Evolutionary conservation across 1,139 yeast genomes (phyloP), one percentile per base, ranked within the genome.

Genomic region (Meyerozyma sp.): DNA sequence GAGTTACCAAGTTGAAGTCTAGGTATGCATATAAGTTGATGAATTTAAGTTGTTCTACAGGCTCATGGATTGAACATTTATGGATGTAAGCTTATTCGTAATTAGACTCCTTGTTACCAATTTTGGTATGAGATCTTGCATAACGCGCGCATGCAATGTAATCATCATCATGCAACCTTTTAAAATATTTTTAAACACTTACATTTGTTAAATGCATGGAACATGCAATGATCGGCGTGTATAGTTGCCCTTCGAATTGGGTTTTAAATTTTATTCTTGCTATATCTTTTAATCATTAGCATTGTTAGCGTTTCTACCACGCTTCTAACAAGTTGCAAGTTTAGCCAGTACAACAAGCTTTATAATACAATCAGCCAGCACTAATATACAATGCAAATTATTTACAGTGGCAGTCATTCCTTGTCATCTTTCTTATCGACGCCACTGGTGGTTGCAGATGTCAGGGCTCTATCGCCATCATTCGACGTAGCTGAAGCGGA

Each of bases 401-500:
- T 34, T 34, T 34, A 34, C 27, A 11, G 37, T 21, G n/a, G 37
- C 37, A 20, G n/a, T 34, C 26, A 34, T 13, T 34, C 37, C 16
- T 34, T 34, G 13, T 34, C 37, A 5, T 34, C 37, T 14, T 28
- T 42, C 34, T 28, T 42, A 27, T 35, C 43, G n/a, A 18, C 35
- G 25, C 32, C 26, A 20, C 27, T 21, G 32, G 46, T 6, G 32
- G 20, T 16, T 37, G 42, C 40, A 21, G 45, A 8, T 34, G 45
- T 39, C 34, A 30, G 20, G 20, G 16, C 10, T 13, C 34, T 13
- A 23, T 18, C 40, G 11, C 41, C 32, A 36, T 20, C 44, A 20
- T 30, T 41, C 27, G 41, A 16, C 13, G 38, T 44, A 18, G 34
- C 28, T 7, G 40, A 32, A 38, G 43, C 40, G 10, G 43, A 20